phyloP scores from a whole-genome alignment of 352 stramenopile genomes.

The Thalassiosira hispida region DNA sequence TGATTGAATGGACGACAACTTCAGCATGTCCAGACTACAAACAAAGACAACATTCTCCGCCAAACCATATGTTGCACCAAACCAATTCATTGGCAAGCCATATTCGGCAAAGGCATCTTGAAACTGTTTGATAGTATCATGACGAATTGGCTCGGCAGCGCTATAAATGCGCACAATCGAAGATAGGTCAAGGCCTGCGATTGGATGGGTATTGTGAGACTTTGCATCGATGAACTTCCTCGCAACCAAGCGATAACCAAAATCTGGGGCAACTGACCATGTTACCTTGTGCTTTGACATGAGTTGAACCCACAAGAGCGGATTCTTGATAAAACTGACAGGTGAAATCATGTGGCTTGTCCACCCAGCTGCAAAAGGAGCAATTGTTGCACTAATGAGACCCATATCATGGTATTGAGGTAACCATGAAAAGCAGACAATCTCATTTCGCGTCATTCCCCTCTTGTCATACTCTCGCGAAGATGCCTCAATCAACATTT shows the following conservation, averaged over 20 bases:
- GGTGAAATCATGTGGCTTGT: constrained; percentile 85
- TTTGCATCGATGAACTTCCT: constrained; percentile 86
- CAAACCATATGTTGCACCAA: constrained; percentile 93
- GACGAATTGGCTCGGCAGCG: neutral
- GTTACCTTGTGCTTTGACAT: constrained; percentile 77
- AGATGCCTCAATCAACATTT: constrained; percentile 5
- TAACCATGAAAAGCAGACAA: neutral
- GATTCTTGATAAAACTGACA: constrained; percentile 93
- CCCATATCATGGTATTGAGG: neutral
- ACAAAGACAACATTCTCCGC: constrained; percentile 95
- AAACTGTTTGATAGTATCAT: neutral
- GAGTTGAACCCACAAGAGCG: constrained; percentile 91
- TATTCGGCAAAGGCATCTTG: constrained; percentile 44
- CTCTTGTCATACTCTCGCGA: no score
- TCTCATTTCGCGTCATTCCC: no score
- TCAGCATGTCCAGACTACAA: constrained; percentile 87
- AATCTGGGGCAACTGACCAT: constrained; percentile 94
- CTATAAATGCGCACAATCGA: neutral
- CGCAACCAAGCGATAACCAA: constrained; percentile 91
- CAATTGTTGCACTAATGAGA: neutral
- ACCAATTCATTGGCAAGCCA: constrained; percentile 83
- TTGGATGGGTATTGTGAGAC: constrained; percentile 15
- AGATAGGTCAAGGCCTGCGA: constrained; percentile 78
- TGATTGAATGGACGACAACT: constrained; percentile 2
- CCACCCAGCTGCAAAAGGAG: neutral